Percentiles rank a stretch among this genome's conserved stretches.
phyloP scores from a whole-genome alignment of 176 grass and related monocot genomes.

The Aegilops umbellulata region DNA sequence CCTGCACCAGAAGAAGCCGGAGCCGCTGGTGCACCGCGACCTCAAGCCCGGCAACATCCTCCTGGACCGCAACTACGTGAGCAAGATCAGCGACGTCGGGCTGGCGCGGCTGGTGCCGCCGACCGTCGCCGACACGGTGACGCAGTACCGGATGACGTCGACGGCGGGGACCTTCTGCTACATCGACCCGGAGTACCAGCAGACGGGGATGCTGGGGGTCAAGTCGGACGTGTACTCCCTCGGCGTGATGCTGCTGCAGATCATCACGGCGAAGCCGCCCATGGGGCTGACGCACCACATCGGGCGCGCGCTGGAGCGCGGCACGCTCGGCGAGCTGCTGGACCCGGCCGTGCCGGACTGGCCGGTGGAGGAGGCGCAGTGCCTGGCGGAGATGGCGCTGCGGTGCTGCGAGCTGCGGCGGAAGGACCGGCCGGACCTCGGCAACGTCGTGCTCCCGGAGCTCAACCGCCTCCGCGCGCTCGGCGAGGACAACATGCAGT shows the following conservation, averaged over 20 bases:
- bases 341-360: slow-evolving; percentile 55
- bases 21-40: slow-evolving; percentile 92
- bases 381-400: slow-evolving; percentile 52
- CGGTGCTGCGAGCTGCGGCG: slow-evolving; percentile 46
- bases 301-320: slow-evolving; percentile 42
- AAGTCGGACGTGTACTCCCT: slow-evolving; percentile 81
- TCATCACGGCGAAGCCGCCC: slow-evolving; percentile 62
- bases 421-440: slow-evolving; percentile 59
- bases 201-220: slow-evolving; percentile 71
- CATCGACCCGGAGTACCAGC: slow-evolving; percentile 93
- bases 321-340: slow-evolving; percentile 46
- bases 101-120: slow-evolving; percentile 81
- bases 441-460: slow-evolving; percentile 52
- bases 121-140: slow-evolving; percentile 53
- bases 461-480: slow-evolving; percentile 41
- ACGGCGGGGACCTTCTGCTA: slow-evolving; percentile 78
- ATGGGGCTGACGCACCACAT: slow-evolving; percentile 74
- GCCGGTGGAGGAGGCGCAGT: slow-evolving; percentile 69
- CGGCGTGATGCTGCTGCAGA: slow-evolving; percentile 71
- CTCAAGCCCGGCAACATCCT: slow-evolving; percentile 93
- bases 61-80: slow-evolving; percentile 79
- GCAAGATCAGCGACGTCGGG: slow-evolving; percentile 97
- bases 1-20: slow-evolving; percentile 87
- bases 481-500: slow-evolving; percentile 54
- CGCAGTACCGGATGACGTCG: slow-evolving; percentile 79